Base-by-base conservation (phyloP, 2,329 filamentous ascomycete species). In the Fusarium devonianum region DNA sequence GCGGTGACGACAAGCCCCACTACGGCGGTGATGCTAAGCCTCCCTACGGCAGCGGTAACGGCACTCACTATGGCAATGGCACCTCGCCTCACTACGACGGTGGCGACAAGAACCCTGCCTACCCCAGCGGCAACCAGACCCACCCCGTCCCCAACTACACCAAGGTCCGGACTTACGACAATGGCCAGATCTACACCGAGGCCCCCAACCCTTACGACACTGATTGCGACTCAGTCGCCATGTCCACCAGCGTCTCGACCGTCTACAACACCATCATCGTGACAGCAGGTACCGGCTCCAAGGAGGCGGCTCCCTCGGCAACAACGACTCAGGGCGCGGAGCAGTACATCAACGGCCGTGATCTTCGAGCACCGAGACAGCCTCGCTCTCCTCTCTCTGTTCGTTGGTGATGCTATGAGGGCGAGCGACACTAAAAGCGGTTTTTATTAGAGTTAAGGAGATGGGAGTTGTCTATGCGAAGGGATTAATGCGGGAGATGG, bases 191-290 rank as follows among this genome's bases (percentile, higher is more conserved):
- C 18, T 46, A 54, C 36, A 34, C 56, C 4, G 53, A 57, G 25
- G 23, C 38, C 13, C 35, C 43, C 25, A 53, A 29, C 42, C 33
- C 21, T 21, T 37, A 51, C 4, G 58, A 49, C 12, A 58, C 60
- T 16, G 55, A 53, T 14, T 71, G 66, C 21, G 50, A 64, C 21
- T 45, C 50, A 3, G 55, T 48, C 38, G 47, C 58, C 10, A 47
- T 63, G 16, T 67, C 65, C 5, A 71, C 70, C 18, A 68, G 64
- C 30, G 63, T 71, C 17, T 53, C 65, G 9, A 73, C 71, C 11
- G 59, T 68, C 23, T 74, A 69, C 55, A 73, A 72, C 60, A 74
- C 71, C 2, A 59, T 73, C n/a, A 49, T 65, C 12, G 62, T 68
- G 46, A 73, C 70, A 5, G 58, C 70, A 21, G 49, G 46, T 30